phyloP scores from a whole-genome alignment of 306 rosid genomes.

The Castanospermum australe region DNA sequence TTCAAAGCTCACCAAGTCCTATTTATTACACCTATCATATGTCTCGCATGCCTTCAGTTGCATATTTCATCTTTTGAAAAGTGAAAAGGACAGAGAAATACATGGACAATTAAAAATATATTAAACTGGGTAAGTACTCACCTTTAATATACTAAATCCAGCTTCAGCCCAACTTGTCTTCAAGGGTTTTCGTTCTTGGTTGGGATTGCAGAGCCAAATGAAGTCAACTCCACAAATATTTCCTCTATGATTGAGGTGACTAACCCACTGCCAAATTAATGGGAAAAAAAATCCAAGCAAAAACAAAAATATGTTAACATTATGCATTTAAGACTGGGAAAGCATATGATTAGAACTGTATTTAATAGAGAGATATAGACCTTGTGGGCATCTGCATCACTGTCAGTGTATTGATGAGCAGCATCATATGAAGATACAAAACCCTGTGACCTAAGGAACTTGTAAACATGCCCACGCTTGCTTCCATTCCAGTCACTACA shows the following conservation, averaged over 20 bases:
- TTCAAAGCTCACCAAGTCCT: no score
- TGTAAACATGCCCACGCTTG: constrained; percentile 94
- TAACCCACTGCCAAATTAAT: constrained; percentile 69
- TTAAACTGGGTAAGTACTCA: no score
- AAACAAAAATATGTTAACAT: constrained; percentile 6
- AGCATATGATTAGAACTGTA: background rate
- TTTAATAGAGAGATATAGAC: constrained; percentile 37
- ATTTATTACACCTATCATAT: no score
- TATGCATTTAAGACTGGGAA: background rate
- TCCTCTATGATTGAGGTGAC: constrained; percentile 96
- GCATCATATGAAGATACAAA: constrained; percentile 88
- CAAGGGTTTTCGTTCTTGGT: constrained; percentile 66
- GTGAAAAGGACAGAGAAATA: no score
- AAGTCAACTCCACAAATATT: constrained; percentile 93
- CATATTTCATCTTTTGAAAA: no score
- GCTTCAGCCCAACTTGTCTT: constrained; percentile 96
- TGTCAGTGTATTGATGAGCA: constrained; percentile 74
- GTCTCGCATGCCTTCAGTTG: no score
- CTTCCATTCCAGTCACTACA: constrained; percentile 98
- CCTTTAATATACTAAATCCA: constrained; percentile 82
- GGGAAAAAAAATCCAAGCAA: background rate
- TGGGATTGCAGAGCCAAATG: constrained; percentile 96
- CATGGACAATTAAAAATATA: no score
- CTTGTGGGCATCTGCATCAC: constrained; percentile 88
- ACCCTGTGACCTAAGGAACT: constrained; percentile 91